Evolutionary conservation across 148 eudicot species (phyloP).

Genomic region (Agrostemma githago): DNA sequence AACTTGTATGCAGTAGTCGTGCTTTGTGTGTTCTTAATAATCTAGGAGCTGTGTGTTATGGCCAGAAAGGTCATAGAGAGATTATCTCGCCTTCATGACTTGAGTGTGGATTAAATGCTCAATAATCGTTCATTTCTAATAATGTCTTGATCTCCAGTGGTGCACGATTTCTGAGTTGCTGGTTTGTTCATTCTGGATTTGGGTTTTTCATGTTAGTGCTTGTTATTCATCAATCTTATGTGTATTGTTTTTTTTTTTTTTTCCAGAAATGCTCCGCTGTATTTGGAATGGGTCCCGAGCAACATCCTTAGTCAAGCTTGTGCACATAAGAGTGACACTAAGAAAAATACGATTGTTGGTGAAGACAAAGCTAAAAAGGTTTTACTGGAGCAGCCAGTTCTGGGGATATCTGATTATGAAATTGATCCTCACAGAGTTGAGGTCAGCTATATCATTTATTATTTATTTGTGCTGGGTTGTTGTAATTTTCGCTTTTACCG

Average conservation of each 20-base stretch:
- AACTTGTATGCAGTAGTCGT: no score
- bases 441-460: constrained; percentile 40
- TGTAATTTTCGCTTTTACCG: neutral
- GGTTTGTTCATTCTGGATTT: neutral
- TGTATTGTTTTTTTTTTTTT: neutral
- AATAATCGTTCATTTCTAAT: neutral
- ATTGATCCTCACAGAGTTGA: constrained; percentile 83
- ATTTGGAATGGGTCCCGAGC: constrained; percentile 92
- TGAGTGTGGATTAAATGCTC: neutral
- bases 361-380: constrained; percentile 54
- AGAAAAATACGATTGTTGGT: constrained; percentile 34
- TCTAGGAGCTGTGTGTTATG: neutral
- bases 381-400: constrained; percentile 51
- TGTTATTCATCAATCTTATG: neutral
- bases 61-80: neutral
- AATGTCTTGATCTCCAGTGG: neutral
- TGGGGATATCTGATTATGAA: constrained; percentile 47
- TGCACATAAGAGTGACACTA: constrained; percentile 23
- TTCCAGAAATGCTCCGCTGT: constrained; percentile 71
- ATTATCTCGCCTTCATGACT: neutral
- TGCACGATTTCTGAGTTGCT: neutral
- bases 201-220: neutral
- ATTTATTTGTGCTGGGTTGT: neutral
- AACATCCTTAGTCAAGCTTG: constrained; percentile 50
- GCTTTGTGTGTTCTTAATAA: no score